Evolutionary conservation across 331 rosid species (phyloP).

Genomic region (Rhamnella rubrinervis): DNA sequence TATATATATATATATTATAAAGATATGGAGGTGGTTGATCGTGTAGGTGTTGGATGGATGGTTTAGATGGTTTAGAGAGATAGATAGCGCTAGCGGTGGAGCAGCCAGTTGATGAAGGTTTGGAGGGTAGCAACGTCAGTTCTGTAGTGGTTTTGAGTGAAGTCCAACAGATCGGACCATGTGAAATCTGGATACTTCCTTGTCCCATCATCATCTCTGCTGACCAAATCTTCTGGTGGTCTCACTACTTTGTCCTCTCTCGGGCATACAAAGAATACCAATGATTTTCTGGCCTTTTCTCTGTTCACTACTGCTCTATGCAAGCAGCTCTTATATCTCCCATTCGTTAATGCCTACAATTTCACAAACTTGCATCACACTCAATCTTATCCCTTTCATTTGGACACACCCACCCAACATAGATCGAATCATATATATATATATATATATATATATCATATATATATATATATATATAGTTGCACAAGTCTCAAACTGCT

Average conservation of each 20-base stretch:
- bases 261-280: slow-evolving; percentile 85
- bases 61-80: slow-evolving; percentile 13
- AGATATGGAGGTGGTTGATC: no score
- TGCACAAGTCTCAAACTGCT: not conserved
- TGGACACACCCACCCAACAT: not conserved
- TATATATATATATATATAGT: no score
- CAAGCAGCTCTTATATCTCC: slow-evolving; percentile 78
- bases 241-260: slow-evolving; percentile 67
- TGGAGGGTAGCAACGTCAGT: slow-evolving; percentile 59
- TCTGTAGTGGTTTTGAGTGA: slow-evolving; percentile 48
- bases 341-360: slow-evolving; percentile 71
- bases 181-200: slow-evolving; percentile 70
- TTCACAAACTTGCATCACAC: slow-evolving; percentile 2
- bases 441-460: not conserved
- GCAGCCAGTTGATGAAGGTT: slow-evolving; percentile 44
- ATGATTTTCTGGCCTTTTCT: slow-evolving; percentile 55
- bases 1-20: no score
- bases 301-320: slow-evolving; percentile 79
- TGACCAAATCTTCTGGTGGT: slow-evolving; percentile 61
- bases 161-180: slow-evolving; percentile 52
- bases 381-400: not conserved
- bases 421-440: not conserved
- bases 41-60: no score
- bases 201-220: slow-evolving; percentile 26
- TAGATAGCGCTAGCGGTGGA: not conserved